These are phyloP conservation scores for Calonectria ilicicola DNA, from an alignment of 2,329 filamentous ascomycete species.

Conservation along the genomic window DNA sequence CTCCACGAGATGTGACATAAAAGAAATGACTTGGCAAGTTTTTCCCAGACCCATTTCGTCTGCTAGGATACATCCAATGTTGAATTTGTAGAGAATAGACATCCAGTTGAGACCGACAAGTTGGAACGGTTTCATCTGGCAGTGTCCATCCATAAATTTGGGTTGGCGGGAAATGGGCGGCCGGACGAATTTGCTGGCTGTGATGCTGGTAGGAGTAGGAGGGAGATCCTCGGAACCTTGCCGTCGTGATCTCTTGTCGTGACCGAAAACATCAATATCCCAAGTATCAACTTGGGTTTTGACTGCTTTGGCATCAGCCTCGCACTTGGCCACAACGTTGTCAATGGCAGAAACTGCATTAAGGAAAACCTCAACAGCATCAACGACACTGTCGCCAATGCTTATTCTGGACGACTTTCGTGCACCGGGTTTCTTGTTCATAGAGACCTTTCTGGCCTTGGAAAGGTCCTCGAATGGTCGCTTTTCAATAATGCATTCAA, in stretches of 20 bases:
- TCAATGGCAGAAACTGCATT: conserved; percentile 86
- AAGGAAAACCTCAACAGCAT: conserved; percentile 76
- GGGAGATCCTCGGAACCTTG: conserved; percentile 50
- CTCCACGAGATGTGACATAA: conserved; percentile 86
- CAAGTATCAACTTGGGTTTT: conserved; percentile 60
- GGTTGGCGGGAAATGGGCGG: conserved; percentile 74
- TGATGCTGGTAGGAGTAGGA: conserved; percentile 56
- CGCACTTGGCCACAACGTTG: conserved; percentile 81
- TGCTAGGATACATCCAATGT: conserved; percentile 89
- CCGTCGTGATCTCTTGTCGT: conserved; percentile 48
- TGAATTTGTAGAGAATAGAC: conserved; percentile 81
- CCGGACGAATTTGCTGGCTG: conserved; percentile 48
- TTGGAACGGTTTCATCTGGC: conserved; percentile 92
- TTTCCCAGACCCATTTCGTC: conserved; percentile 99
- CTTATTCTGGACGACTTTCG: conserved; percentile 59
- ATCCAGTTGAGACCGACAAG: conserved; percentile 97
- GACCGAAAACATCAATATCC: conserved; percentile 62
- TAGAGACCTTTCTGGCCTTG: conserved; percentile 74
- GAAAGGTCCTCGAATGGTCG: conserved; percentile 79
- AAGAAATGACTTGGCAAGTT: conserved; percentile 95
- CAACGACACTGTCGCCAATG: conserved; percentile 65
- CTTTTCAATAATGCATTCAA: conserved; percentile 76
- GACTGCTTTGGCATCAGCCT: conserved; percentile 73
- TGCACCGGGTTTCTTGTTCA: conserved; percentile 60
- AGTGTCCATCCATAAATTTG: conserved; percentile 78